phyloP scores from a whole-genome alignment of 176 grass and related monocot genomes.

The Raddia guianensis region DNA sequence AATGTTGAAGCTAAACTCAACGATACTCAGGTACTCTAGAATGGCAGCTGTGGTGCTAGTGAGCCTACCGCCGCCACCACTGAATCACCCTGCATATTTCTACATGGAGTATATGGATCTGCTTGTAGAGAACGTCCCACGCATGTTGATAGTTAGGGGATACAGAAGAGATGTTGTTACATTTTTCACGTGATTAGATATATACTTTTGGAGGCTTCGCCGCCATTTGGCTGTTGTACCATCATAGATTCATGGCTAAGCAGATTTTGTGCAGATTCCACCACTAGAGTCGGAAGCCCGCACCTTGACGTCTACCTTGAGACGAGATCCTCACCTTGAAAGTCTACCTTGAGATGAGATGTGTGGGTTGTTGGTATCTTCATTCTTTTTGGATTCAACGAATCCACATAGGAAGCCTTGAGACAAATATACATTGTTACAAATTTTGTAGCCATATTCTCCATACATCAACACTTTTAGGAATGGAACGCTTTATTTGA shows the following conservation, averaged over 20 bases:
- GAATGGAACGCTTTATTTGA: constrained; percentile 20
- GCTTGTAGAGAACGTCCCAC: constrained; percentile 93
- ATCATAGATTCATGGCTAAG: constrained; percentile 37
- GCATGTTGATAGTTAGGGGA: constrained; percentile 96
- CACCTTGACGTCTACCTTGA: constrained; percentile 38
- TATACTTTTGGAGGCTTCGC: constrained; percentile 29
- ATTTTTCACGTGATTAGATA: constrained; percentile 75
- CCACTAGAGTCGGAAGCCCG: constrained; percentile 34
- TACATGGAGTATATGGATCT: constrained; percentile 99
- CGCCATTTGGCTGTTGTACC: constrained; percentile 32
- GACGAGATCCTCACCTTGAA: constrained; percentile 31
- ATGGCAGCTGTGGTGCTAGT: constrained; percentile 97
- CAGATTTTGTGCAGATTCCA: constrained; percentile 41
- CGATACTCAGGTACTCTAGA: constrained; percentile 90
- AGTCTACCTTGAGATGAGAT: constrained; percentile 31
- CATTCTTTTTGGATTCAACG: constrained; percentile 41
- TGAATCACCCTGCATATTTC: constrained; percentile 88
- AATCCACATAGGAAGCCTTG: constrained; percentile 31
- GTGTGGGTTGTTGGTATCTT: constrained; percentile 29
- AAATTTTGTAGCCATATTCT: constrained; percentile 48
- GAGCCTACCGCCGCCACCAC: constrained; percentile 83
- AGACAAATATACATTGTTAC: constrained; percentile 25
- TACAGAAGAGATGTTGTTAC: constrained; percentile 97
- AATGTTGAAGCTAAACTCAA: constrained; percentile 90
- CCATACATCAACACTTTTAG: constrained; percentile 20